These are phyloP conservation scores for Colletotrichum tanaceti DNA, from an alignment of 2,329 filamentous ascomycete species.

Conservation along the genomic window DNA sequence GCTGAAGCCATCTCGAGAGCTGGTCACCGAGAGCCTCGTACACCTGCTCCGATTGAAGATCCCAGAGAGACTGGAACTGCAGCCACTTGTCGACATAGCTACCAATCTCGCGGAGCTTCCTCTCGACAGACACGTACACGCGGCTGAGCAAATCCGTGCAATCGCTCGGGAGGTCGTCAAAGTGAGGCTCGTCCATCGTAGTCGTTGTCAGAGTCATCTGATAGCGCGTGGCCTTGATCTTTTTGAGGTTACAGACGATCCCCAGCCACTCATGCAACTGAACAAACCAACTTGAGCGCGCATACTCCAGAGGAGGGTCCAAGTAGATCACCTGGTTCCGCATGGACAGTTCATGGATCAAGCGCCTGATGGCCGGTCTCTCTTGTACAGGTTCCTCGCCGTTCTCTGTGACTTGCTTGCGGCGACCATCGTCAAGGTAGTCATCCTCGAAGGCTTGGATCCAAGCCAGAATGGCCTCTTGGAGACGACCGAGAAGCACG, in stretches of 20 bases:
- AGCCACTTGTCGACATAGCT: constrained; percentile 97
- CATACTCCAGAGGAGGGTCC: constrained; percentile 91
- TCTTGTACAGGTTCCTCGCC: constrained; percentile 61
- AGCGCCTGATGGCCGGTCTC: constrained; percentile 74
- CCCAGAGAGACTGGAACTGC: constrained; percentile 98
- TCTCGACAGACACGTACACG: constrained; percentile 86
- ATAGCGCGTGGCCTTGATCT: constrained; percentile 95
- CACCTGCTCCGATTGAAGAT: constrained; percentile 94
- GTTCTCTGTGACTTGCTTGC: constrained; percentile 59
- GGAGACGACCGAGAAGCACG: constrained; percentile 84
- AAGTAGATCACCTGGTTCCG: constrained; percentile 97
- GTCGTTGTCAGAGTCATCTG: constrained; percentile 83
- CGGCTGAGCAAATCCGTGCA: constrained; percentile 83
- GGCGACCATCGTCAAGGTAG: constrained; percentile 62
- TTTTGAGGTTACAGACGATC: constrained; percentile 89
- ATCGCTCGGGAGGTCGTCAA: constrained; percentile 84
- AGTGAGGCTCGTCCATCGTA: constrained; percentile 75
- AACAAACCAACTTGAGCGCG: constrained; percentile 91
- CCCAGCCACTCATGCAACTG: constrained; percentile 95
- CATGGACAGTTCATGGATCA: constrained; percentile 96
- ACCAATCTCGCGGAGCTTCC: constrained; percentile 82
- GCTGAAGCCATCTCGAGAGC: constrained; percentile 90
- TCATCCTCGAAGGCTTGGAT: constrained; percentile 83
- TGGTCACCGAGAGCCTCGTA: constrained; percentile 93
- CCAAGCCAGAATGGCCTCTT: constrained; percentile 86